Conservation (phyloP, 805 yeast genomes). For the Candida methanosorbosa region DNA sequence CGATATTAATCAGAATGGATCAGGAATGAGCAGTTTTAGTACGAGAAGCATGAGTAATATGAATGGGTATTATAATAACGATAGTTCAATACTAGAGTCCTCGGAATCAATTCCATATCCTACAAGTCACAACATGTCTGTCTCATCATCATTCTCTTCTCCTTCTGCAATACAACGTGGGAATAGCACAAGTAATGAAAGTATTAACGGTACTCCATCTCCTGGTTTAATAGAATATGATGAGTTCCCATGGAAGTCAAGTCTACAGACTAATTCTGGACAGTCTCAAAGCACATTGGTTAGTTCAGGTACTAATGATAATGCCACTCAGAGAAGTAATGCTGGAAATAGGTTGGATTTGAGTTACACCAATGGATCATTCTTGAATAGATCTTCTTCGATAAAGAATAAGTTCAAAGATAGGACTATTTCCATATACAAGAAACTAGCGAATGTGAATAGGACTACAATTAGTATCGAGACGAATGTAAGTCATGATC, state of each 20-base stretch:
- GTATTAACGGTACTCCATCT: slow-evolving; percentile 12
- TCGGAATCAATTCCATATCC: neutral
- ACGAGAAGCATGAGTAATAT: too few species aligned
- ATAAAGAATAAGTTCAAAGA: too few species aligned
- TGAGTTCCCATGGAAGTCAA: slow-evolving; percentile 18
- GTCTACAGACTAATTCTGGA: slow-evolving; percentile 5
- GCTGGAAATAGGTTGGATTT: neutral
- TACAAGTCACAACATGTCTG: neutral
- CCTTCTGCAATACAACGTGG: too few species aligned
- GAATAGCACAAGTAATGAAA: slow-evolving; percentile 2
- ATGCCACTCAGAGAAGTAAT: neutral
- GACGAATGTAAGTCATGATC: too few species aligned
- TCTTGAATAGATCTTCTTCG: too few species aligned
- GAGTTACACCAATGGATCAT: neutral
- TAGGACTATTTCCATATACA: too few species aligned
- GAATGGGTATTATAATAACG: too few species aligned
- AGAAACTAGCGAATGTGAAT: too few species aligned
- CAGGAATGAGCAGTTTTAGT: too few species aligned
- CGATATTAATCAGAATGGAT: too few species aligned
- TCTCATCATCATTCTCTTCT: neutral
- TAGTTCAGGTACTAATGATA: neutral
- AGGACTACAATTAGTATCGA: too few species aligned
- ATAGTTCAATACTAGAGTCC: slow-evolving; percentile 3
- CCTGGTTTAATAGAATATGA: slow-evolving; percentile 19
- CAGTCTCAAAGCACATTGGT: slow-evolving; percentile 1